Base-by-base conservation (phyloP, 306 rosid species). In the Dryas drummondii region DNA sequence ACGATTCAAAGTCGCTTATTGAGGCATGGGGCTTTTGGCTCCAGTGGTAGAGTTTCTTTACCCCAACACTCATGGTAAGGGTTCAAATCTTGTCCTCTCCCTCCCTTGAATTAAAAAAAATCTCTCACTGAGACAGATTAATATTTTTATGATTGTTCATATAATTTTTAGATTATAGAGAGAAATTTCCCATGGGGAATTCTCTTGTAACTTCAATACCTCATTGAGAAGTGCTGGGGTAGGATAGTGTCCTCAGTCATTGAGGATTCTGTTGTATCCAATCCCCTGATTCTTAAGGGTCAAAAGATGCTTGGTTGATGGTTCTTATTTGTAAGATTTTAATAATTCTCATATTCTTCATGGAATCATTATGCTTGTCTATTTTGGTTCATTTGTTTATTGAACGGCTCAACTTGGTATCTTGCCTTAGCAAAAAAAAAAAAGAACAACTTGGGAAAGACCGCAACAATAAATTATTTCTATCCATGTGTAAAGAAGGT, bases 321-420 rank as follows among this genome's bases (percentile, higher is more conserved):
- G 37, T 32, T 32, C 3, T 46, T 46, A 5, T 46, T 46, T 5
- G 49, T 46, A 8, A 27, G 22, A 14, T 62, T 40, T 37, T 37
- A 62, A 5, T 57, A 40, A 6, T 40, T 37, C 16, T 62, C 67
- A 14, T 37, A 14, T 62, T 62, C 48, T 40, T 40, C 22, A 61
- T 61, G 17, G 37, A 3, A 22, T 27, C 64, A 57, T 2, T 14
- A 17, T 57, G 62, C 59, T 17, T 22, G 12, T 57, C 12, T 57
- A 22, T n/a, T 17, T 22, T 19, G 14, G 40, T 46, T 46, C 49
- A 46, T 46, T 46, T 46, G 8, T 49, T 49, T 14, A 50, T 63
- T 71, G 55, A 78, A 47, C 27, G 7, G 49, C 51, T 70, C 62
- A 59, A 48, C 52, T 76, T 42, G 64, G 60, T 49, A 27, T 32